These are phyloP conservation scores for Parascedosporium putredinis DNA, from an alignment of 2,329 filamentous ascomycete species.

Conservation along the genomic window DNA sequence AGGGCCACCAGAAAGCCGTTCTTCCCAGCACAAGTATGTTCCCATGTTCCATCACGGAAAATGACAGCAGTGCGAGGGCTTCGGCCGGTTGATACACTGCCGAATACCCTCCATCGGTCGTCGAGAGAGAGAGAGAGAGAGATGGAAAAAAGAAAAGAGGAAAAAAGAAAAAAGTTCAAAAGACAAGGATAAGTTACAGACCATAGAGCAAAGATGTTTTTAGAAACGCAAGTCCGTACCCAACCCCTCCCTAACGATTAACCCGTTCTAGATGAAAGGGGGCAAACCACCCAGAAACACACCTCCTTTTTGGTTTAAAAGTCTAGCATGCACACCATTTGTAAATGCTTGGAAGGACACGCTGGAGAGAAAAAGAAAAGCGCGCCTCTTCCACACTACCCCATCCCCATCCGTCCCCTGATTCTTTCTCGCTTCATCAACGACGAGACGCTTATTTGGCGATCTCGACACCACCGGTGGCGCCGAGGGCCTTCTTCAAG, in stretches of 20 bases:
- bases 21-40: constrained; percentile 7
- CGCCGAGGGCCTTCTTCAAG: constrained; percentile 59
- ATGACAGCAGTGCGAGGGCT: not conserved
- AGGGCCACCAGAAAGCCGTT: constrained; percentile 4
- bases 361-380: not conserved
- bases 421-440: no score
- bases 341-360: not conserved
- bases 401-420: not conserved
- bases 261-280: constrained; percentile 4
- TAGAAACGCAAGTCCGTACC: constrained; percentile 3
- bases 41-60: constrained; percentile 7
- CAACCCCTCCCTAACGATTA: constrained; percentile 3
- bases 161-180: constrained; percentile 4
- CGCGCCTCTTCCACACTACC: not conserved
- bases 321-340: not conserved
- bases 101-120: not conserved
- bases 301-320: not conserved
- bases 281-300: not conserved
- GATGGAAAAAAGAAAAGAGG: no score
- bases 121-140: no score
- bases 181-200: constrained; percentile 2
- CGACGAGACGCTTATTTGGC: constrained; percentile 35
- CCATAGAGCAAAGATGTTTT: not conserved
- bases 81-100: not conserved
- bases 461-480: constrained; percentile 68